Conservation (phyloP, 2,329 filamentous ascomycete species). For the Coniosporium tulheliwenetii region DNA sequence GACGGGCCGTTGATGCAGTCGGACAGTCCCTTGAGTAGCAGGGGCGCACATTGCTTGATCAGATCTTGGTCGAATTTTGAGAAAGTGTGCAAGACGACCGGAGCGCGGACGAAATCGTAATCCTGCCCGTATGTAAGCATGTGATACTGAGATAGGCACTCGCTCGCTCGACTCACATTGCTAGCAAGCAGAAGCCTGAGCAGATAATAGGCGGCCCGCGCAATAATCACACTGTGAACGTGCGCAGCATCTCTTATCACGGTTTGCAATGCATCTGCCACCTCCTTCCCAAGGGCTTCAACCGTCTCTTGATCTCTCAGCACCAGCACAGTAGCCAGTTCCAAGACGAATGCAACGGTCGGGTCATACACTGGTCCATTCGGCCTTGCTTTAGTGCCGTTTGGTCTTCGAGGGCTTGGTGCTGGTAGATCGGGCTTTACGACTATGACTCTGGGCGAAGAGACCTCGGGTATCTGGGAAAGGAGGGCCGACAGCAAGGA, state of each 20-base stretch:
- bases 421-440: conserved; percentile 75
- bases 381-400: conserved; percentile 40
- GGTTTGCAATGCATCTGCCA: conserved; percentile 66
- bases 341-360: conserved; percentile 74
- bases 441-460: conserved; percentile 63
- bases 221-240: conserved; percentile 70
- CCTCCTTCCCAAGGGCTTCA: conserved; percentile 56
- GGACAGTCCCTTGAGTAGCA: conserved; percentile 64
- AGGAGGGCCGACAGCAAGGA: conserved; percentile 59
- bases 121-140: conserved; percentile 36
- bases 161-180: conserved; percentile 46
- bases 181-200: conserved; percentile 67
- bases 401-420: conserved; percentile 39
- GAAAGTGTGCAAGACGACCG: conserved; percentile 80
- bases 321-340: conserved; percentile 71
- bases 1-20: conserved; percentile 65
- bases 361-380: conserved; percentile 64
- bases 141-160: conserved; percentile 1
- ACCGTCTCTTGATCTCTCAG: conserved; percentile 62
- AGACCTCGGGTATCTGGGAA: conserved; percentile 74
- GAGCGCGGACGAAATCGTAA: conserved; percentile 79
- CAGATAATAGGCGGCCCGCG: conserved; percentile 74
- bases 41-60: conserved; percentile 58
- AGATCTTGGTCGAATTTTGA: conserved; percentile 70
- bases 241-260: conserved; percentile 66